Conservation (phyloP, 2,329 filamentous ascomycete genomes). For the Neofusicoccum sp. region DNA sequence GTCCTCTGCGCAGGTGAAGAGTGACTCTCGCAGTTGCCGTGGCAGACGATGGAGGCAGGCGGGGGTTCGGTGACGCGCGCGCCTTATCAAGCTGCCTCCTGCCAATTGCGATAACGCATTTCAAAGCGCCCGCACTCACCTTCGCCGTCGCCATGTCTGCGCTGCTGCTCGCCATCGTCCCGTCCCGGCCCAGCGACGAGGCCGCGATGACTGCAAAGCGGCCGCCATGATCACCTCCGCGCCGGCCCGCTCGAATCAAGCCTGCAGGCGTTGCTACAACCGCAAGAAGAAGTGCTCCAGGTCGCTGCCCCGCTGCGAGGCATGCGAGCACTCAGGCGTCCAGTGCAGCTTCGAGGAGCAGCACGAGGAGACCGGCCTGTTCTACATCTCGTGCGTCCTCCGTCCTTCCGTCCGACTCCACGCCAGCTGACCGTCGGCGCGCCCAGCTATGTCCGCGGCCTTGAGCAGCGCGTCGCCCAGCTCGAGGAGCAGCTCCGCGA, state of each 20-base stretch:
- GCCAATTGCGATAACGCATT: constrained; percentile 14
- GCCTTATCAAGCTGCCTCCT: constrained; percentile 1
- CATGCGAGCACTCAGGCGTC: constrained; percentile 2
- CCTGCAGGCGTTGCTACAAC: constrained; percentile 6
- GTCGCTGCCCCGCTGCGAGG: constrained; percentile 4
- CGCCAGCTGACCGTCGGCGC: neutral
- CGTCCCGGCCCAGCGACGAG: neutral
- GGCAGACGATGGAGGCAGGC: neutral
- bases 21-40: too few species aligned
- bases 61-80: neutral
- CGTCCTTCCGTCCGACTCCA: neutral
- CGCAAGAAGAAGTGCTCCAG: constrained; percentile 15
- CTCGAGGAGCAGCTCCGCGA: constrained; percentile 8
- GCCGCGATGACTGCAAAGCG: constrained; percentile 1
- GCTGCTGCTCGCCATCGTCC: neutral
- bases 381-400: neutral
- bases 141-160: neutral
- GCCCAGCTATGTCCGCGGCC: constrained; percentile 4
- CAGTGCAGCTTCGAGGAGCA: constrained; percentile 14
- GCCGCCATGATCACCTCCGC: constrained; percentile 12
- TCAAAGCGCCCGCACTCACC: neutral
- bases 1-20: too few species aligned
- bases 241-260: constrained; percentile 2
- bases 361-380: constrained; percentile 1
- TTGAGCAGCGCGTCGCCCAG: constrained; percentile 1